Evolutionary conservation across 2,329 filamentous ascomycete genomes (phyloP), one percentile per base, ranked within the genome.

Genomic region (Penicillium sp.): DNA sequence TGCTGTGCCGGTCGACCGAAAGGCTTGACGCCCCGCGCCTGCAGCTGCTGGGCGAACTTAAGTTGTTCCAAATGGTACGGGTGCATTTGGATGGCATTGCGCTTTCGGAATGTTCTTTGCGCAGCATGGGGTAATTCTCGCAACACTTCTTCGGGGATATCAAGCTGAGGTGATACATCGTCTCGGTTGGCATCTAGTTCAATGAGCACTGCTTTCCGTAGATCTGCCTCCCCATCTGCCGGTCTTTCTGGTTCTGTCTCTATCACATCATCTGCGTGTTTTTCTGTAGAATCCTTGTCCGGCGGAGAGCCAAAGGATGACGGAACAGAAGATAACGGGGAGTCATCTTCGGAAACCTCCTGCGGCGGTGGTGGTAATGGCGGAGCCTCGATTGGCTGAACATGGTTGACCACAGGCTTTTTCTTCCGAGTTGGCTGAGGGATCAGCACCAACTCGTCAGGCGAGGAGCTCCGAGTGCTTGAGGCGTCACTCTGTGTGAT

Each of bases 31-130:
- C 78, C 78, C 47, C 76, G 61, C 37, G 68, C 69, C 50, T 69
- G 74, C 63, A 78, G 68, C 40, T 70, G 70, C 34, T 60, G 68
- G 42, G 70, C 68, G 58, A 80, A 80, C 52, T 72, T 72, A 8
- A 76, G 76, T 55, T 73, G 68, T 57, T 80, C 78, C 16, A 79
- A 60, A 1, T 73, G 63, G 54, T 80, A 80, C 2, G 78, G 78
- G 57, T 80, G 76, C 29, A 79, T 57, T 52, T 80, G 78, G 46
- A 79, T 79, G 8, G 76, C 72, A 59, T 77, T 78, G 38, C 78
- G 73, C 52, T 76, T 69, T 49, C 78, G 69, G 23, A 80, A 63
- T 4, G 64, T 65, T 53, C 74, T 68, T 55, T 68, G 65, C n/a
- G 52, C 46, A 16, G 67, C 67, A 32, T 62, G 65, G 29, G 59